These are phyloP conservation scores for Collybiopsis confluens DNA, from an alignment of 768 basidiomycete genomes.

Conservation along the genomic window DNA sequence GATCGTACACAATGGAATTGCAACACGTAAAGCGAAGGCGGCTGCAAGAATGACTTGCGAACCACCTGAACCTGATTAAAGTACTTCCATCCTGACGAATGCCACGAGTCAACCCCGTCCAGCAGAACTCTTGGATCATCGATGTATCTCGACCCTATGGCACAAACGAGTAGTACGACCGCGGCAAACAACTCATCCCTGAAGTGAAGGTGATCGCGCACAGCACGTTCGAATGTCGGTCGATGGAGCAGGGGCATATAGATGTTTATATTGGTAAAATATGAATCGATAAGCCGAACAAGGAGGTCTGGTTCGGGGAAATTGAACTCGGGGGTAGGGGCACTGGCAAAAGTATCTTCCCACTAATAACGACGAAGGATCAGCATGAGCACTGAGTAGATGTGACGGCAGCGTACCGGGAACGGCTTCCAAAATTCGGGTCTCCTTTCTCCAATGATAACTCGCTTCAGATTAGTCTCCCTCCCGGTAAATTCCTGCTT, in stretches of 20 bases:
- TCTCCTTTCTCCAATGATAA: slow-evolving; percentile 13
- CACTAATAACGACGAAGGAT: slow-evolving; percentile 21
- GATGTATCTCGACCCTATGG: slow-evolving; percentile 56
- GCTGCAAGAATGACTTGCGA: slow-evolving; percentile 55
- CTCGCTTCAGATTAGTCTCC: slow-evolving; percentile 16
- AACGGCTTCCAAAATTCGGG: slow-evolving; percentile 16
- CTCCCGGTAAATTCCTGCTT: slow-evolving; percentile 53
- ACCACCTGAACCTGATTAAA: slow-evolving; percentile 67
- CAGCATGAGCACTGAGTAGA: too few relatives aligned
- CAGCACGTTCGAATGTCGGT: slow-evolving; percentile 54
- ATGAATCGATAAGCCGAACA: slow-evolving; percentile 50
- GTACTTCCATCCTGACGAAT: slow-evolving; percentile 62
- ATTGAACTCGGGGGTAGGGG: slow-evolving; percentile 21
- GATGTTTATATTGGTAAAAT: slow-evolving; percentile 57
- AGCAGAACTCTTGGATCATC: slow-evolving; percentile 53
- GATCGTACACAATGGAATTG: slow-evolving; percentile 58
- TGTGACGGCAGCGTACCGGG: slow-evolving; percentile 17
- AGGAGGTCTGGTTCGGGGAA: slow-evolving; percentile 55
- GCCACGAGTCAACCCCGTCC: slow-evolving; percentile 31
- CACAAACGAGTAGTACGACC: slow-evolving; percentile 67
- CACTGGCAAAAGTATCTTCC: slow-evolving; percentile 24
- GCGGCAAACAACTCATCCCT: slow-evolving; percentile 49
- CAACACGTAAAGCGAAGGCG: slow-evolving; percentile 69
- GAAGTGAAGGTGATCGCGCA: slow-evolving; percentile 46
- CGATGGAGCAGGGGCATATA: slow-evolving; percentile 69